phyloP scores from a whole-genome alignment of 2,329 filamentous ascomycete species.

The Cytospora chrysosperma region DNA sequence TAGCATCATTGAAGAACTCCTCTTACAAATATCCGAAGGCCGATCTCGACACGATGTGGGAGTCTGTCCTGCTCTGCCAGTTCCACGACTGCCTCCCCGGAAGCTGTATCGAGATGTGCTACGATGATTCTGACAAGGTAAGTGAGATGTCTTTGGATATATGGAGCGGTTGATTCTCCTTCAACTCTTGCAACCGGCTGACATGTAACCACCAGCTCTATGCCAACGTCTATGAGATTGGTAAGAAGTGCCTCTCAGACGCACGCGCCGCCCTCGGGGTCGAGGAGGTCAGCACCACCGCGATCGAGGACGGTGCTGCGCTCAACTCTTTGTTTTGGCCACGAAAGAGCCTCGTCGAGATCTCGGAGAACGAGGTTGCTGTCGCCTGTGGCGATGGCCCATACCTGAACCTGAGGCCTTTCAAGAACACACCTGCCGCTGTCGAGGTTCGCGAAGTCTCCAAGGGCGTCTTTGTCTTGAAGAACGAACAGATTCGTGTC shows the following conservation, averaged over 20 bases:
- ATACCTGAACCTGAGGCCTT: constrained; percentile 49
- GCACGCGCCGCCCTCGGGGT: constrained; percentile 68
- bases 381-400: constrained; percentile 58
- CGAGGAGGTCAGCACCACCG: constrained; percentile 40
- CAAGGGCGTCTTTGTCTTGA: constrained; percentile 69
- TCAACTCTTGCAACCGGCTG: not conserved
- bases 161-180: not conserved
- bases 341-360: constrained; percentile 69
- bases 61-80: constrained; percentile 84
- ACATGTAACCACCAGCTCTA: constrained; percentile 59
- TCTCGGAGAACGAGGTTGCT: constrained; percentile 53
- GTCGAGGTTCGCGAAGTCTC: constrained; percentile 52
- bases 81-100: constrained; percentile 98
- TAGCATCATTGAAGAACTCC: constrained; percentile 72
- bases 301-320: constrained; percentile 55
- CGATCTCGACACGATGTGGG: constrained; percentile 96
- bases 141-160: constrained; percentile 25
- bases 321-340: constrained; percentile 88
- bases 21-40: constrained; percentile 89
- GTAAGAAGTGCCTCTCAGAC: constrained; percentile 68
- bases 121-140: constrained; percentile 86
- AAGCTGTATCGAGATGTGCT: constrained; percentile 96
- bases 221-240: constrained; percentile 75
- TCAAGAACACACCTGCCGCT: constrained; percentile 45
- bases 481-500: constrained; percentile 75